These are phyloP conservation scores for Irineochytrium annulatum DNA, from an alignment of 192 early-diverging fungal species.

Conservation along the genomic window DNA sequence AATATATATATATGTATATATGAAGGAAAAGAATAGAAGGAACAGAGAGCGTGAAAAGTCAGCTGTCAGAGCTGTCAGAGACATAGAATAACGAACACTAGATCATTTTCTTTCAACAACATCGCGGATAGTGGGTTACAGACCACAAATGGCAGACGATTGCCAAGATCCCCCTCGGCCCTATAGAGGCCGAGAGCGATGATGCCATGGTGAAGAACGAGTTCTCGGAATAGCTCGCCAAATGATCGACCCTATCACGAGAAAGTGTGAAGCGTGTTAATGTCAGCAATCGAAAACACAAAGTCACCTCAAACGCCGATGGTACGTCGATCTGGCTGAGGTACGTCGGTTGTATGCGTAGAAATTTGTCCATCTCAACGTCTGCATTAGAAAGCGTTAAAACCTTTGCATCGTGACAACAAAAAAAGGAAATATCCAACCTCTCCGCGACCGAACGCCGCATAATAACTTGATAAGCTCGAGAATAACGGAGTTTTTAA, in stretches of 20 bases:
- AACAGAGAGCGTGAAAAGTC: too few species aligned
- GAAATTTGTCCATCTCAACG: constrained; percentile 9
- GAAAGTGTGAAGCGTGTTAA: background rate
- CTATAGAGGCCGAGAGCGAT: constrained; percentile 52
- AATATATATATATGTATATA: too few species aligned
- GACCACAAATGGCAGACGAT: constrained; percentile 65
- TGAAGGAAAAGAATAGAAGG: too few species aligned
- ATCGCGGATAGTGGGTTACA: constrained; percentile 62
- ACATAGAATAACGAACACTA: constrained; percentile 58
- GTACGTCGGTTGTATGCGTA: constrained; percentile 25
- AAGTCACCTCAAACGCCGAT: constrained; percentile 32
- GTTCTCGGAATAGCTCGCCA: constrained; percentile 42
- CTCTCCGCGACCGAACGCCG: constrained; percentile 38
- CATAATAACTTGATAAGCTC: constrained; percentile 59
- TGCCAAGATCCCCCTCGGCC: constrained; percentile 26
- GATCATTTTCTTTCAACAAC: constrained; percentile 47
- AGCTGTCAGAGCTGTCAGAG: too few species aligned
- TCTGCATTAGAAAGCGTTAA: too few species aligned
- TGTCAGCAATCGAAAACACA: background rate
- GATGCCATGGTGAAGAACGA: constrained; percentile 49
- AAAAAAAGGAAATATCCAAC: constrained; percentile 2
- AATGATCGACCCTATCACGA: constrained; percentile 37
- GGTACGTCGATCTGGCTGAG: constrained; percentile 44
- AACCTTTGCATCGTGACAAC: too few species aligned
- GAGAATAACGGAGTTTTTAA: constrained; percentile 53